These are phyloP conservation scores for Toxoplasma gondii DNA, from an alignment of 169 alveolate genomes.

Conservation along the genomic window DNA sequence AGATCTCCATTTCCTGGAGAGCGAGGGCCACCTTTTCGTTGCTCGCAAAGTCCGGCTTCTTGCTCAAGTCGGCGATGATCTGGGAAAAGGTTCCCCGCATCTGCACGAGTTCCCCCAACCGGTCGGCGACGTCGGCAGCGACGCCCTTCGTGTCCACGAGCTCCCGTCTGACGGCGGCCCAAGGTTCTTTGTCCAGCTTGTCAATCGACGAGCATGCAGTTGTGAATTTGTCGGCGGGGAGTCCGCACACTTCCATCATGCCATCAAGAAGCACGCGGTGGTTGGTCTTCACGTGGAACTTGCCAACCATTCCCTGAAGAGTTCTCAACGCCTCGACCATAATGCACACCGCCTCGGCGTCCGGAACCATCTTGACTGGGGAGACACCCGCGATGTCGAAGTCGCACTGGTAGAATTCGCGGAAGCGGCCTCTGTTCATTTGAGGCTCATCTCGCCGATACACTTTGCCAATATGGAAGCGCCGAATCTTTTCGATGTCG, in stretches of 20 bases:
- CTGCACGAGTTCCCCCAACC: conserved; percentile 24
- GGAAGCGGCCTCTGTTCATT: conserved; percentile 94
- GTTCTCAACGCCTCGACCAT: conserved; percentile 85
- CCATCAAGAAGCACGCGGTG: conserved; percentile 93
- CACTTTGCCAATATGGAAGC: conserved; percentile 93
- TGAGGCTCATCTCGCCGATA: conserved; percentile 98
- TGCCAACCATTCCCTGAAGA: conserved; percentile 82
- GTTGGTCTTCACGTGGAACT: conserved; percentile 89
- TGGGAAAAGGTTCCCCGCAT: conserved; percentile 1
- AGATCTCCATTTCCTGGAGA: conserved; percentile 77
- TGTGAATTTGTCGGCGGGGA: conserved; percentile 86
- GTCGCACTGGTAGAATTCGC: conserved; percentile 98
- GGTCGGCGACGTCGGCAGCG: conserved; percentile 71
- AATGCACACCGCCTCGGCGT: conserved; percentile 94
- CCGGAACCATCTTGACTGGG: conserved; percentile 87
- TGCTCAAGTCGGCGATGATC: conserved; percentile 39
- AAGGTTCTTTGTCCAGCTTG: conserved; percentile 95
- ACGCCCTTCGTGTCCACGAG: conserved; percentile 90
- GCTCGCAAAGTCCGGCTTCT: conserved; percentile 26
- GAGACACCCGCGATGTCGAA: conserved; percentile 93
- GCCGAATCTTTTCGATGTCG: conserved; percentile 86
- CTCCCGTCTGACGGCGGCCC: conserved; percentile 92
- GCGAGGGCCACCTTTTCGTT: conserved; percentile 73
- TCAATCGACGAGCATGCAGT: conserved; percentile 95
- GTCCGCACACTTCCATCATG: conserved; percentile 89